Evolutionary conservation across 2,329 filamentous ascomycete species (phyloP), one percentile per base, ranked within the genome.

Genomic region (Aspergillus sergii): DNA sequence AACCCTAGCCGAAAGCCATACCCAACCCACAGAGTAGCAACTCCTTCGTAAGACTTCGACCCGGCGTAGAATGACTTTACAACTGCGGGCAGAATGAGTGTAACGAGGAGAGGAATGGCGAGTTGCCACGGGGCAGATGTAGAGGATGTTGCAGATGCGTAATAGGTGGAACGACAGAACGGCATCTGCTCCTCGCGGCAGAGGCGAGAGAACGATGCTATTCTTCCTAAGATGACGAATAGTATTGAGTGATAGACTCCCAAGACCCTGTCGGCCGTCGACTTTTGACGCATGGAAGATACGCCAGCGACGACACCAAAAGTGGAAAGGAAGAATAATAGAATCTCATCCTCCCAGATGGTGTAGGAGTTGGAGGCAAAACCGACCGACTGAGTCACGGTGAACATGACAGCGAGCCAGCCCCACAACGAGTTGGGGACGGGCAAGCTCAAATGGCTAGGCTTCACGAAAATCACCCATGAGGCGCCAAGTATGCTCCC

Each of bases 171-270:
- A 59, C 87, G 88, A 82, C 95, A 99, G 80, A 91, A 96, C 0
- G 95, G 95, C 92, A 98, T 97, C 80, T 99, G 95, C 80, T 99
- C 95, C 77, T 99, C 95, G 62, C 95, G 90, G 76, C 95, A 99
- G 23, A 99, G 88, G 68, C 93, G 91, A 11, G 95, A 97, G 68
- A 94, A 89, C 1, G 94, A 96, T 0, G 93, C 91, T 3, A 94
- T 60, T 59, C 94, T 89, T 16, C 90, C 90, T 14, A 98, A 84
- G 6, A 93, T 75, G 61, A 95, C 83, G 73, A 99, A 98, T 1
- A 93, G 82, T 23, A 94, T 76, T 0, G 95, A 95, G 75, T 99
- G 94, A 71, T 94, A 94, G 30, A 92, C 84, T 28, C 91, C 93
- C 54, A 97, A 80, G 12, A 90, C 87, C 48, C 91, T 88, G 69